Base-by-base conservation (phyloP, 495 filamentous ascomycete genomes). In the Penicillium riverlandense region DNA sequence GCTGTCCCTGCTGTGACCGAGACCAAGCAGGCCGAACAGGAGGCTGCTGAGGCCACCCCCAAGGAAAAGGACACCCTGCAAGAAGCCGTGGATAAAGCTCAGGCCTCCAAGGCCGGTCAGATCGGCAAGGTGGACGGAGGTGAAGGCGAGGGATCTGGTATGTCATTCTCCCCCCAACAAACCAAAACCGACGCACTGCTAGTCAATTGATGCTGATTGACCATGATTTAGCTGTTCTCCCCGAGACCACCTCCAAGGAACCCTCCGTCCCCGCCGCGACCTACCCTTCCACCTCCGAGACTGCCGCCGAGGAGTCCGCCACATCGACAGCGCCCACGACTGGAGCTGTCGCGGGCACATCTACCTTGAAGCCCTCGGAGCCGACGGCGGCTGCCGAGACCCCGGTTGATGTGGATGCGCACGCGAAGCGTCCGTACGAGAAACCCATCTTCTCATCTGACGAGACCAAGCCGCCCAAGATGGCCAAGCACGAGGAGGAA, bases 391-490 rank as follows among this genome's bases (percentile, higher is more conserved):
- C 49, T 11, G 43, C 47, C 28, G 42, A 45, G 4, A 27, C 37
- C 43, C 38, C 58, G 8, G n/a, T 22, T 39, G 63, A 63, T 37
- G 49, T 6, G 30, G 57, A 61, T 14, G 50, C 45, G 1, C 54
- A 61, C 37, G 14, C 35, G 29, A 61, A 61, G 57, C 57, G 57
- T 36, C 57, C 57, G 38, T 61, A 61, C 29, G 57, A 61, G 49
- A 58, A 61, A 44, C 57, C 57, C 44, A 61, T 61, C 47, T 61
- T 61, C 57, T 50, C 48, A 29, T 53, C 44, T 9, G 57, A 61
- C 33, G 54, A 61, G 37, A 43, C 53, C 34, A 58, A 58, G 49
- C 57, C 57, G 28, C 47, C 38, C 55, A 61, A 61, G 52, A 61
- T 61, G 36, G 37, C 55, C 54, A 58, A 58, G 49, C 58, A 54